phyloP scores from a whole-genome alignment of 768 basidiomycete genomes.

The Collybiopsis luxurians region DNA sequence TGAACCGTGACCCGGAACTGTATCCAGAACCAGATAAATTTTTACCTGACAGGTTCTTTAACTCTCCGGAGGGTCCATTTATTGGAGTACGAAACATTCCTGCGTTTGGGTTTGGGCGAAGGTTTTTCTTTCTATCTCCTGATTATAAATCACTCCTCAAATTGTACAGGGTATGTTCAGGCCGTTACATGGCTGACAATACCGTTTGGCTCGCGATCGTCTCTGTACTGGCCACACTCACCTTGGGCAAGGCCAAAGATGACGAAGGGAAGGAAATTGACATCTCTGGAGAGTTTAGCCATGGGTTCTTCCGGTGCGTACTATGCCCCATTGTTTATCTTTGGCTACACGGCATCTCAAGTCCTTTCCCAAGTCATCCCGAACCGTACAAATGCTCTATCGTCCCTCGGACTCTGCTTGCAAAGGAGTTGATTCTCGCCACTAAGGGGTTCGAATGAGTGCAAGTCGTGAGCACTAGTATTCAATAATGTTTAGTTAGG shows the following conservation, averaged over 20 bases:
- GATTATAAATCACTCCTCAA: background rate
- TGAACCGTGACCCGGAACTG: too few species aligned
- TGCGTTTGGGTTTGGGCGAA: background rate
- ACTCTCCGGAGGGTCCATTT: too few species aligned
- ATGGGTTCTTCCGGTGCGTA: background rate
- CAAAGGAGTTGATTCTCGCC: slow-evolving; percentile 18
- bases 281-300: background rate
- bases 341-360: background rate
- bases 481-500: too few species aligned
- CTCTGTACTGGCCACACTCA: background rate
- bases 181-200: background rate
- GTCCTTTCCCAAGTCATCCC: slow-evolving; percentile 21
- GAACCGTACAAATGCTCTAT: slow-evolving; percentile 26
- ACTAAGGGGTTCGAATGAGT: too few species aligned
- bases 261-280: background rate
- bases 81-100: too few species aligned
- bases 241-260: background rate
- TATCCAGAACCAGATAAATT: too few species aligned
- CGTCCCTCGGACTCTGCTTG: slow-evolving; percentile 25
- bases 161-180: background rate
- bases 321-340: background rate
- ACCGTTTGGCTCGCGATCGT: background rate
- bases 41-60: too few species aligned
- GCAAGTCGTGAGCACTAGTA: too few species aligned
- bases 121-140: background rate